Base-by-base conservation (phyloP, 1,284 basidiomycete genomes). In the Gymnopus androsaceus region DNA sequence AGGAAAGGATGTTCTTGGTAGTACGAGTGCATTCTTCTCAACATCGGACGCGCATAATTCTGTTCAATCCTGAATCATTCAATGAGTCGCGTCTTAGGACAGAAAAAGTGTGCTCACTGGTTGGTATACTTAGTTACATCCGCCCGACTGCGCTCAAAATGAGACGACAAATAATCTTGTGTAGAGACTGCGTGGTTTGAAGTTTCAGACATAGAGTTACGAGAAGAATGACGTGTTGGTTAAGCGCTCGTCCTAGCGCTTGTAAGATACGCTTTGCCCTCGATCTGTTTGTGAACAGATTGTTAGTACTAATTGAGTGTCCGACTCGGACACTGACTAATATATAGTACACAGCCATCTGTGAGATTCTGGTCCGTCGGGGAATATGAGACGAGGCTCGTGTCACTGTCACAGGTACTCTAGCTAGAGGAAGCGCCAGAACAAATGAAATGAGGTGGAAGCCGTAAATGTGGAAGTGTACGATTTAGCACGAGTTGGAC, bases 131-230 rank as follows among this genome's bases (percentile, higher is more conserved):
- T 55, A 58, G 67, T 67, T 30, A 74, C 71, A 28, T 65, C 60
- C 46, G 66, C 60, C 23, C 67, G 66, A 50, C 69, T 71, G 51
- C 64, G 66, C 55, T 68, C 65, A 51, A 73, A 72, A 49, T 72
- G 70, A 27, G 66, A 60, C 28, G 64, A 61, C 12, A 73, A 53
- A 23, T 67, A 65, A 40, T 69, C 63, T 33, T 55, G 44, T 9
- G 5, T n/a, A n/a, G 17, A 47, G 34, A 1, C n/a, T 38, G 7
- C 19, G 15, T 42, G 17, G 21, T 9, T 4, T 19, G 8, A 21
- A 30, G 28, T 31, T 31, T 12, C 44, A 28, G 44, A 46, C 44
- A 46, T 46, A n/a, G 44, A 21, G 7, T 14, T 8, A 21, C 17
- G 44, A 46, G 7, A 19, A n/a, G 28, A 46, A 46, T 14, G 15